phyloP scores from a whole-genome alignment of 371 early-diverging fungal species.

The Mucor indicus region DNA sequence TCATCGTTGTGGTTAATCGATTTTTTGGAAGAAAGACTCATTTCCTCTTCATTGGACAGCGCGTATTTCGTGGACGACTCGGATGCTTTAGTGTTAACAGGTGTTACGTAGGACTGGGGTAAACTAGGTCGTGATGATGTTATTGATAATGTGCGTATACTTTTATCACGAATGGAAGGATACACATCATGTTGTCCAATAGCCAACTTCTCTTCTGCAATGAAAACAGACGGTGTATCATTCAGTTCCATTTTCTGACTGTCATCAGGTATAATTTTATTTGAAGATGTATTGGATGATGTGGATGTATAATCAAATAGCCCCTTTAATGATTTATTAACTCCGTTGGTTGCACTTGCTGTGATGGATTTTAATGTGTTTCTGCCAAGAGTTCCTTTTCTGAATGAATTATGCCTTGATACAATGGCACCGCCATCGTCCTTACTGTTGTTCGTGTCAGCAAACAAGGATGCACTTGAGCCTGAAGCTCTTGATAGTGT shows the following conservation, averaged over 20 bases:
- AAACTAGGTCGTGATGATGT: background rate
- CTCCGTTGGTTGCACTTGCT: constrained; percentile 10
- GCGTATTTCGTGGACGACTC: constrained; percentile 25
- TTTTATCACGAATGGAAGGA: background rate
- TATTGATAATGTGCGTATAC: background rate
- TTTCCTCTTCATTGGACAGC: constrained; percentile 9
- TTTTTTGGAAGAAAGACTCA: too few relatives aligned
- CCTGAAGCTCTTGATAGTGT: constrained; percentile 12
- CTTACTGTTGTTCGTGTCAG: background rate
- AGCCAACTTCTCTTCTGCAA: background rate
- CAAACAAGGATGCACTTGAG: background rate
- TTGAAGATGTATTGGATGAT: constrained; percentile 7
- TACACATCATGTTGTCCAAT: background rate
- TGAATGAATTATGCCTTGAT: constrained; percentile 11
- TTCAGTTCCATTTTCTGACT: constrained; percentile 26
- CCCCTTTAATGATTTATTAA: constrained; percentile 15
- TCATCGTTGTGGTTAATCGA: background rate
- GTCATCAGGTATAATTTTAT: constrained; percentile 10
- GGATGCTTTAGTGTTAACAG: too few relatives aligned
- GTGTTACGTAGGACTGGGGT: background rate
- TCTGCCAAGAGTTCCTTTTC: constrained; percentile 16
- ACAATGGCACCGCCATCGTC: background rate
- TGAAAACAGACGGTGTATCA: background rate
- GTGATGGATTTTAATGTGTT: constrained; percentile 17
- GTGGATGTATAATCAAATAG: constrained; percentile 19